Evolutionary conservation across 2,329 filamentous ascomycete species (phyloP), one percentile per base, ranked within the genome.

Genomic region (Calonectria honghensis): DNA sequence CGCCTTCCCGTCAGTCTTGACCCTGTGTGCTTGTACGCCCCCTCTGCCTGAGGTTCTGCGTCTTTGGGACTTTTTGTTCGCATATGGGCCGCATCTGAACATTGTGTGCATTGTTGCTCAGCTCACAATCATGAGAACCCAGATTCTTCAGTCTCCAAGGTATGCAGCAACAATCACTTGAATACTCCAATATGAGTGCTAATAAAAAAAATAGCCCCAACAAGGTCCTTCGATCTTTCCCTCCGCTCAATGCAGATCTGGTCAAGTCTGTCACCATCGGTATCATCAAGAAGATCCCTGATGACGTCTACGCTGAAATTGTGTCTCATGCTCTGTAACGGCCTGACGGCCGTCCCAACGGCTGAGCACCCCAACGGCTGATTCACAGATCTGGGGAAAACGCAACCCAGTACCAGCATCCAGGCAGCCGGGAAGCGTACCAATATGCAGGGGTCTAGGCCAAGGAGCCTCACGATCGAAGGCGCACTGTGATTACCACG

Each of bases 31-130:
- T 32, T 98, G 97, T 85, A 99, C 97, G 20, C 97, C 97, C 20
- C 97, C 97, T 3, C 86, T 99, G 70, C 96, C 96, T 0, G 96
- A 99, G 85, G 97, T 99, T 0, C 86, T 99, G 70, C 92, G 94
- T 76, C 90, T 99, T 2, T 99, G 97, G 97, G 97, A 99, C 84
- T 99, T 99, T 80, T 86, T 99, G 29, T 98, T 99, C 82, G 96
- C 97, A 0, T 99, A 98, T 79, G 97, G 97, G 0, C 93, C 96
- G 45, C 97, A 99, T 84, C 85, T 99, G 75, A 99, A 99, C 82
- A 95, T 99, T 71, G 87, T 99, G 29, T 98, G 97, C 84, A 98
- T 99, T 77, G 97, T 98, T 20, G 96, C 96, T 18, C 97, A 99
- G 86, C 88, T 99, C 68, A 93, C 98, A 64, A 91, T 98, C 81